Evolutionary conservation across 345 rosid genomes (phyloP), one percentile per base, ranked within the genome.

Genomic region (Camelina sativa): DNA sequence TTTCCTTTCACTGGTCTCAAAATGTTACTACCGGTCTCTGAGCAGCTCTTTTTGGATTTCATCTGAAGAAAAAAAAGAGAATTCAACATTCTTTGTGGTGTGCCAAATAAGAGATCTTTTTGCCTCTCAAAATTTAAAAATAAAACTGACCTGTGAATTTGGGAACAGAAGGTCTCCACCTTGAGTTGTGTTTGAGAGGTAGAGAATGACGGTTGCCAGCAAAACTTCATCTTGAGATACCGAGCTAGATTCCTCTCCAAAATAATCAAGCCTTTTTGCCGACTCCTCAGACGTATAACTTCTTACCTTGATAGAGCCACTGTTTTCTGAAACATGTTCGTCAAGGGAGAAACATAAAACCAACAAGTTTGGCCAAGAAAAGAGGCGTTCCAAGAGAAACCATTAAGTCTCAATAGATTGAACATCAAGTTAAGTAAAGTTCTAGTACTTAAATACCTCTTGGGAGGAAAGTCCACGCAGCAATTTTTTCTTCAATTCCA

Each of bases 381-480:
- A 69, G 3, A 53, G 48, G 10, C 32, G 1, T 61, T 68, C 32
- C 22, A 22, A 40, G 55, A 67, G 73, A n/a, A 58, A 10, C 1
- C 72, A 65, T 46, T 35, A 13, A 51, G 11, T 61, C 7, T 44
- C 50, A 22, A 63, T 56, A 47, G 46, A 46, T 46, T 69, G 46
- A 28, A 58, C 15, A 34, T 47, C 47, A 51, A 48, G 56, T 50
- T 43, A 17, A 25, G 8, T 22, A 71, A 40, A 51, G 30, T 6
- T 22, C 32, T 11, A 46, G 32, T 66, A 59, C n/a, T 53, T 28
- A 28, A 23, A 41, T 80, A 87, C 97, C 96, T 82, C 80, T 81
- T 4, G 99, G 99, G 72, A 91, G 89, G 64, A 89, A 89, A 56
- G 92, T 88, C 97, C 97, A 95, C 1, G 93, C 87, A 2, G 97